A percentile compares a stretch with the other conserved stretches of the same genome.
Conservation (phyloP, 1,139 yeast species). For the Zhuliangozyma parablackwelliae region DNA sequence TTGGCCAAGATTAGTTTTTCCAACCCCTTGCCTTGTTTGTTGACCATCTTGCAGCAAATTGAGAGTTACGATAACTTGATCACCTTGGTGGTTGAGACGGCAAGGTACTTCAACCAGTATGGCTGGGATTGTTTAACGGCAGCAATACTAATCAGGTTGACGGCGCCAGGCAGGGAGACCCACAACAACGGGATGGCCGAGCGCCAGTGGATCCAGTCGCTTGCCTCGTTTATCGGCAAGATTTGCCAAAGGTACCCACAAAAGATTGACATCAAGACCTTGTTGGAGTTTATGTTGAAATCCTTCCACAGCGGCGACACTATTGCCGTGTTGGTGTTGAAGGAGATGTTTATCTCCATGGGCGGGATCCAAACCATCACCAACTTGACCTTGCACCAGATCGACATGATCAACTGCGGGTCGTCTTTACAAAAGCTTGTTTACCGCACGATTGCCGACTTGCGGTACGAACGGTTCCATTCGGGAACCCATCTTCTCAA, state of each 20-base stretch:
- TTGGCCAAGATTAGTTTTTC: conserved; percentile 73
- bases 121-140: conserved; percentile 86
- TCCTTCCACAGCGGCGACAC: conserved; percentile 60
- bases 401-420: conserved; percentile 67
- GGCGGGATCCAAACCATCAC: conserved; percentile 74
- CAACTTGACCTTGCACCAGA: conserved; percentile 62
- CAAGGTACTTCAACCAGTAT: conserved; percentile 69
- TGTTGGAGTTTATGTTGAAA: conserved; percentile 59
- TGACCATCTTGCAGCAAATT: conserved; percentile 62
- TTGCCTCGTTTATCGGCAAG: conserved; percentile 64
- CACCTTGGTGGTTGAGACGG: conserved; percentile 73
- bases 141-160: conserved; percentile 67
- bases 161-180: conserved; percentile 59
- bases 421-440: conserved; percentile 52
- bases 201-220: conserved; percentile 79
- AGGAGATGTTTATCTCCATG: conserved; percentile 68
- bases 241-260: conserved; percentile 50
- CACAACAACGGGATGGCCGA: conserved; percentile 82
- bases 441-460: conserved; percentile 59
- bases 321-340: conserved; percentile 63
- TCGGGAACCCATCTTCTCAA: conserved; percentile 54
- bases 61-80: conserved; percentile 91
- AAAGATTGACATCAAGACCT: conserved; percentile 48
- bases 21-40: conserved; percentile 77
- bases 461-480: conserved; percentile 40